phyloP scores from a whole-genome alignment of 495 filamentous ascomycete genomes.

The Talaromyces liani region DNA sequence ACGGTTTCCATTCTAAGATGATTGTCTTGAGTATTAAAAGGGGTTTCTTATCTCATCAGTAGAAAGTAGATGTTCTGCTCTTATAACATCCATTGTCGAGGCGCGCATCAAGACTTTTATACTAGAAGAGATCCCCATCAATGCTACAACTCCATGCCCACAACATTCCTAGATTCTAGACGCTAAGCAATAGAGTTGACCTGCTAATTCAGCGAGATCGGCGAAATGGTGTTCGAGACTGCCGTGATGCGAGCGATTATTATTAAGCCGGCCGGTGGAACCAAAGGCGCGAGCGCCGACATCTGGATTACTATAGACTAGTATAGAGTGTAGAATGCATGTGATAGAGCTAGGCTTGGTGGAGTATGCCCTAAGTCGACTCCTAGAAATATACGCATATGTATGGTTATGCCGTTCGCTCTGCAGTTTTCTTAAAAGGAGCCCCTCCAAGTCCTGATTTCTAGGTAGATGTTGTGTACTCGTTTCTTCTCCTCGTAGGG shows the following conservation, averaged over 20 bases:
- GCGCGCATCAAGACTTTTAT: not conserved
- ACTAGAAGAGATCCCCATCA: not conserved
- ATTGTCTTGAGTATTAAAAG: not conserved
- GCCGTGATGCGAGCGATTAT: not conserved
- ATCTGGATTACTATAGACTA: not conserved
- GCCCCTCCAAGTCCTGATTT: not conserved
- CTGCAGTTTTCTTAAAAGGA: not conserved
- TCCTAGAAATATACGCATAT: not conserved
- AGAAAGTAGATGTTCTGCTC: not conserved
- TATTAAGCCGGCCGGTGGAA: not conserved
- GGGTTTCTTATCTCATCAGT: not conserved
- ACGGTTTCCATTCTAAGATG: conserved; percentile 20
- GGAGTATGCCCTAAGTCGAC: not conserved
- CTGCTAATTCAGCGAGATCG: not conserved
- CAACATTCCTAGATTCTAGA: not conserved
- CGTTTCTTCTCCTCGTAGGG: not conserved
- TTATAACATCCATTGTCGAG: not conserved
- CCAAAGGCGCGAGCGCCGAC: not conserved
- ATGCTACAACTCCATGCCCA: not conserved
- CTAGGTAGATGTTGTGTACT: not conserved
- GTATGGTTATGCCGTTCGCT: too few species aligned
- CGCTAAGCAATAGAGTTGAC: not conserved
- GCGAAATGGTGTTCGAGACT: not conserved
- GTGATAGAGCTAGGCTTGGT: not conserved
- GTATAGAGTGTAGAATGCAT: not conserved